phyloP scores from a whole-genome alignment of 495 filamentous ascomycete genomes.

The Filosporella fistucella region DNA sequence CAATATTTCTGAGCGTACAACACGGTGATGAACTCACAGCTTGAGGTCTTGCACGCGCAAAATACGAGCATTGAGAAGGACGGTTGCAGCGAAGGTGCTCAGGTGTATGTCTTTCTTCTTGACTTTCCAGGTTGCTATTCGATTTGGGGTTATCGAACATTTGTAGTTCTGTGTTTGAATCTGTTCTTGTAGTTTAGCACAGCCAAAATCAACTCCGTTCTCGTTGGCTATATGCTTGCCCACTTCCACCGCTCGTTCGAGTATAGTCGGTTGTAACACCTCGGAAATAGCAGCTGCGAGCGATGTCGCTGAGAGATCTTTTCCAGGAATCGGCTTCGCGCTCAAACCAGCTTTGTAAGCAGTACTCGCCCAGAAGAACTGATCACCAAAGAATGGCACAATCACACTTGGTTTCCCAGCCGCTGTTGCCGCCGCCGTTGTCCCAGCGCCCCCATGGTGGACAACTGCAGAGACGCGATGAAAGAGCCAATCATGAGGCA shows the following conservation, averaged over 20 bases:
- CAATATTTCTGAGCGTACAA: background rate
- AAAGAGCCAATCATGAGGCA: constrained; percentile 84
- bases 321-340: constrained; percentile 65
- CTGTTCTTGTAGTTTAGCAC: constrained; percentile 64
- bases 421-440: constrained; percentile 69
- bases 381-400: constrained; percentile 83
- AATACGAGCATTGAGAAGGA: constrained; percentile 56
- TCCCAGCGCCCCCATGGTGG: constrained; percentile 81
- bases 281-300: constrained; percentile 58
- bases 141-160: constrained; percentile 59
- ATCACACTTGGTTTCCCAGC: constrained; percentile 67
- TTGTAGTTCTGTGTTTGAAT: constrained; percentile 54
- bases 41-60: constrained; percentile 62
- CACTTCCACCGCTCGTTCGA: constrained; percentile 51
- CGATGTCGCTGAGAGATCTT: constrained; percentile 56
- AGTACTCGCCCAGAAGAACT: constrained; percentile 83
- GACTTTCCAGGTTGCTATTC: constrained; percentile 67
- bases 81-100: constrained; percentile 64
- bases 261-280: constrained; percentile 51
- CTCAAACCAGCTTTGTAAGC: constrained; percentile 68
- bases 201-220: constrained; percentile 57
- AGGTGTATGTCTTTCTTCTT: constrained; percentile 57
- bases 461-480: constrained; percentile 68
- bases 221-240: constrained; percentile 60
- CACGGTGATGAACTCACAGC: constrained; percentile 44